These are phyloP conservation scores for Bruguiera parviflora DNA, from an alignment of 345 rosid species.

Conservation along the genomic window DNA sequence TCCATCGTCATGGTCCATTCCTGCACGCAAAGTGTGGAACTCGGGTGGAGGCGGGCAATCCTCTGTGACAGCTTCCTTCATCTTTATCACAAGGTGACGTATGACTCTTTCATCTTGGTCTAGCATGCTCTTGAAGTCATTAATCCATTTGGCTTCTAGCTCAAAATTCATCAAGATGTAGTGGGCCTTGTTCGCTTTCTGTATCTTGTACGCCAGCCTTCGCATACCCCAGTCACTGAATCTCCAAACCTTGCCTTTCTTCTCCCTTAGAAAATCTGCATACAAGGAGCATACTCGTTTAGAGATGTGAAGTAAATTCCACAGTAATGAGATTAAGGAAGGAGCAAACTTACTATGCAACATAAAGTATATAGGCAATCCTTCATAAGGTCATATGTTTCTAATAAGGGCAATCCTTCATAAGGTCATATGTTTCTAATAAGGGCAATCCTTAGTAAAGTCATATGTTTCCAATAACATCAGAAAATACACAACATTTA, in stretches of 20 bases:
- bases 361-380: neutral
- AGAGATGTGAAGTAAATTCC: neutral
- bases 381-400: neutral
- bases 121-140: slow-evolving; percentile 73
- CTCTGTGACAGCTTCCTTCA: slow-evolving; percentile 65
- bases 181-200: slow-evolving; percentile 75
- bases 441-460: neutral
- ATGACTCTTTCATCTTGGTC: slow-evolving; percentile 84
- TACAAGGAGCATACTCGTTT: neutral
- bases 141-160: slow-evolving; percentile 73
- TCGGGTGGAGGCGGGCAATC: slow-evolving; percentile 89
- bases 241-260: slow-evolving; percentile 85
- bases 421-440: neutral
- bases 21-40: slow-evolving; percentile 52
- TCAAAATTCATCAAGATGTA: slow-evolving; percentile 93
- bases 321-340: neutral
- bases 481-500: neutral
- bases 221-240: slow-evolving; percentile 91
- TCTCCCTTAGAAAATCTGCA: slow-evolving; percentile 74
- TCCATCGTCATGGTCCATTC: slow-evolving; percentile 47
- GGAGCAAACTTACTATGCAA: neutral
- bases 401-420: neutral
- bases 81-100: slow-evolving; percentile 85
- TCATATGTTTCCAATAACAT: neutral
- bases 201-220: slow-evolving; percentile 78